Percentiles rank a stretch among this genome's conserved stretches.
Conservation (phyloP, 139 green algal species). For the Chlorella sp. region DNA sequence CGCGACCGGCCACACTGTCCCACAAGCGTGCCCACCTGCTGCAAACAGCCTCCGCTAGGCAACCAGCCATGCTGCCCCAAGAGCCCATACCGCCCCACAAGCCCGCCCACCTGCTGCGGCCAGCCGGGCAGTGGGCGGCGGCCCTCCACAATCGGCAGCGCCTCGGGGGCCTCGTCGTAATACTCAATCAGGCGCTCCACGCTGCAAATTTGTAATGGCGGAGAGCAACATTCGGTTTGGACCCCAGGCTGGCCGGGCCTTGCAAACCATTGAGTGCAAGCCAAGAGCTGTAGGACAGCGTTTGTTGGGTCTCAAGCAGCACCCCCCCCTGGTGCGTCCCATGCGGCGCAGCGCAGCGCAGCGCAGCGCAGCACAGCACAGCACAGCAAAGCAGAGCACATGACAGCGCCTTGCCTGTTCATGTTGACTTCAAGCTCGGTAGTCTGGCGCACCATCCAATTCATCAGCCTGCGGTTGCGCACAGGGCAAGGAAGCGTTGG, state of each 20-base stretch:
- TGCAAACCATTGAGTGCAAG: slow-evolving; percentile 12
- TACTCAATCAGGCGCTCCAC: slow-evolving; percentile 94
- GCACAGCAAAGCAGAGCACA: background rate
- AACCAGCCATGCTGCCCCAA: too few relatives aligned
- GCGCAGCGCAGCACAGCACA: background rate
- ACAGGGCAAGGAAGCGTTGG: too few relatives aligned
- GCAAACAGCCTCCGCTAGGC: too few relatives aligned
- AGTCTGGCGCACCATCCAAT: slow-evolving; percentile 84
- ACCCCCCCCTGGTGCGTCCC: too few relatives aligned
- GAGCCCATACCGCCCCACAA: too few relatives aligned
- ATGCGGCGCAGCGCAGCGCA: background rate
- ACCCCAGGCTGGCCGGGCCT: too few relatives aligned
- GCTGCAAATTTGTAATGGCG: too few relatives aligned
- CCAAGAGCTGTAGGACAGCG: background rate
- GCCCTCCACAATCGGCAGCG: slow-evolving; percentile 28
- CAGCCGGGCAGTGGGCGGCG: slow-evolving; percentile 52
- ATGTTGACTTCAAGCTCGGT: slow-evolving; percentile 92
- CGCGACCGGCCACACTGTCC: too few relatives aligned
- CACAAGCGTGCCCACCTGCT: too few relatives aligned
- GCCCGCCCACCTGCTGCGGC: slow-evolving; percentile 42
- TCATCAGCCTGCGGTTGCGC: slow-evolving; percentile 59
- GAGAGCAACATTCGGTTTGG: too few relatives aligned
- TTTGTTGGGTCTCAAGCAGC: too few relatives aligned
- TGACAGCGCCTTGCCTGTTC: slow-evolving; percentile 66
- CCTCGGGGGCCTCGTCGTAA: slow-evolving; percentile 48